Evolutionary conservation across 805 yeast species (phyloP).

Genomic region (Ogataea nakhonphanomensis): DNA sequence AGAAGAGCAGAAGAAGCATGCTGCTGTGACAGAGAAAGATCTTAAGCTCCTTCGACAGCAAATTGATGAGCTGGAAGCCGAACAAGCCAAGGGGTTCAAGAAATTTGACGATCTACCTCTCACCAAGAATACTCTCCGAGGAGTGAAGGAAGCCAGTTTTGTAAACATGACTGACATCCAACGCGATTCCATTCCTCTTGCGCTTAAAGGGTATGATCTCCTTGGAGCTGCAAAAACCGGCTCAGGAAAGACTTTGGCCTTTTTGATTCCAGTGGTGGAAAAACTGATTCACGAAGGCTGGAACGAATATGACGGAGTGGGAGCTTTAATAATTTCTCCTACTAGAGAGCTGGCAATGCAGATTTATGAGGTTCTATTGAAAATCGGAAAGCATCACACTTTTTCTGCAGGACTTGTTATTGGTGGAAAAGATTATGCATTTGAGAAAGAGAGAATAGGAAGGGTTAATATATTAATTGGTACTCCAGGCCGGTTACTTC

Average conservation of each 20-base stretch:
- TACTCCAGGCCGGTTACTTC: conserved; percentile 88
- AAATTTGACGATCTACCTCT: conserved; percentile 80
- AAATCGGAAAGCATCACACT: conserved; percentile 68
- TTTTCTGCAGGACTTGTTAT: conserved; percentile 89
- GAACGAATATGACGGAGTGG: conserved; percentile 83
- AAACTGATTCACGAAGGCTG: conserved; percentile 65
- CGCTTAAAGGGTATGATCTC: conserved; percentile 74
- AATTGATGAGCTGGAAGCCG: conserved; percentile 53
- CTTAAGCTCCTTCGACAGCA: conserved; percentile 44
- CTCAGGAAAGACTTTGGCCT: conserved; percentile 88
- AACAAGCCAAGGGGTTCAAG: conserved; percentile 31
- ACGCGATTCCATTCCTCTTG: conserved; percentile 66
- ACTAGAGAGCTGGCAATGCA: conserved; percentile 91
- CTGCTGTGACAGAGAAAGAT: conserved; percentile 33
- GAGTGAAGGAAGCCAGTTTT: conserved; percentile 76
- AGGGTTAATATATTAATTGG: conserved; percentile 81
- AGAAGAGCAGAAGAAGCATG: conserved; percentile 28
- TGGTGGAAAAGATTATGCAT: conserved; percentile 87
- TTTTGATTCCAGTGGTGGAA: conserved; percentile 76
- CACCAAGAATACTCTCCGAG: conserved; percentile 58
- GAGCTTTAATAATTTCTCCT: conserved; percentile 87
- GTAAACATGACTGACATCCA: conserved; percentile 84
- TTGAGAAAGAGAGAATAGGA: conserved; percentile 75
- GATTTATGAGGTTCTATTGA: conserved; percentile 81
- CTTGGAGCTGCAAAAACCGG: conserved; percentile 90